Evolutionary conservation across 176 grass and related monocot species (phyloP), one percentile per base, ranked within the genome.

Genomic region (Triticum aestivum): DNA sequence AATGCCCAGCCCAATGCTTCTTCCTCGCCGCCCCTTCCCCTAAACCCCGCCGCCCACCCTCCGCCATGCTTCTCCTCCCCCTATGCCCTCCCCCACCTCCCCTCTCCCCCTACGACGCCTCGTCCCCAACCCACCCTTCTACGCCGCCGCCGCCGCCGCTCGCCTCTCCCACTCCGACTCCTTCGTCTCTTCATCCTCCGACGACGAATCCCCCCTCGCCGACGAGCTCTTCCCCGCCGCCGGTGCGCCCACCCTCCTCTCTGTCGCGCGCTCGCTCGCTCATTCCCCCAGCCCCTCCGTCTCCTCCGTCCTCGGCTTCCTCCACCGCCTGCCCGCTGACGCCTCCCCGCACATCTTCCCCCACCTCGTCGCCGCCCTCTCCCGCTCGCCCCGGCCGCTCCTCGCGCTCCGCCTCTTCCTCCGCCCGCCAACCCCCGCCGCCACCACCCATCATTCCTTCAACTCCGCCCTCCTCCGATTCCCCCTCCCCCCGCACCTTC

Each of bases 361-460:
- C 77, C 93, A 92, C 58, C 87, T 95, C 72, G 18, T 95, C 90
- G 80, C 88, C 38, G 90, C 88, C 26, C 86, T 95, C 61, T 84
- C 86, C 24, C 86, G 81, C 86, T 82, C 88, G 20, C 80, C 45
- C 45, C 35, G 30, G 11, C 89, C 85, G 68, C 52, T 88, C 33
- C 81, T 89, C 81, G 77, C 86, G 41, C 47, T 86, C 49, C 75
- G 61, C 47, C 91, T 98, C 76, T 90, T 92, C 81, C 84, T 90
- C 67, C 78, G 29, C 69, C 83, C 89, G 24, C 82, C 78, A 61
- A 44, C 59, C 20, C 26, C 86, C 41, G 78, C 78, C n/a, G 14
- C 32, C 58, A 51, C 51, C 79, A 35, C 86, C 29, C 82, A 84
- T 80, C 82, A 89, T 77, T 88, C 83, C 79, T 81, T 86, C 87